Evolutionary conservation across 495 filamentous ascomycete species (phyloP).

Genomic region (Penicillium herquei): DNA sequence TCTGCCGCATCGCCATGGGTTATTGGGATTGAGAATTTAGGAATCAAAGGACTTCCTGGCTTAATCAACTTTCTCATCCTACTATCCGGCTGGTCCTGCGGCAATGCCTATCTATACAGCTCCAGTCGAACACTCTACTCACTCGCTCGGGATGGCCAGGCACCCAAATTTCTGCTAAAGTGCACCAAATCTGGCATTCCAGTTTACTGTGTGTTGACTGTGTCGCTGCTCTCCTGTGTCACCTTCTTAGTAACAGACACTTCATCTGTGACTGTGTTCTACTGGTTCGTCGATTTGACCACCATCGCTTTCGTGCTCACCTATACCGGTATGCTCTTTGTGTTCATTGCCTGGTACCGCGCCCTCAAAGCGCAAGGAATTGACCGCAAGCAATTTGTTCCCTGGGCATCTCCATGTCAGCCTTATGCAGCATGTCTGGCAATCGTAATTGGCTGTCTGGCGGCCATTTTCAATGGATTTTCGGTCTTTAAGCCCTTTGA

Average conservation of each 20-base stretch:
- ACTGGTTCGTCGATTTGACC: constrained; percentile 57
- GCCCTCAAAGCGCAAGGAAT: constrained; percentile 56
- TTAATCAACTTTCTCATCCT: constrained; percentile 76
- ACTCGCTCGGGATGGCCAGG: constrained; percentile 66
- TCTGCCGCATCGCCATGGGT: constrained; percentile 56
- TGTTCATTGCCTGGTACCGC: constrained; percentile 58
- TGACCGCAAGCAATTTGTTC: constrained; percentile 35
- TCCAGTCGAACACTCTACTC: constrained; percentile 73
- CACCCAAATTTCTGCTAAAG: constrained; percentile 51
- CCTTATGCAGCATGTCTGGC: constrained; percentile 30
- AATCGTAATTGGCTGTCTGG: constrained; percentile 17
- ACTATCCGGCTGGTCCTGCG: constrained; percentile 64
- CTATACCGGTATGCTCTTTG: constrained; percentile 52
- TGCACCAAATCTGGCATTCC: constrained; percentile 49
- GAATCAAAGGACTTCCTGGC: constrained; percentile 61
- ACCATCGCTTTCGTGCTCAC: constrained; percentile 56
- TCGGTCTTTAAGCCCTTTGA: constrained; percentile 31
- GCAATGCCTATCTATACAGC: constrained; percentile 75
- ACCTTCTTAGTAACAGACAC: constrained; percentile 47
- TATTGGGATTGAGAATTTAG: constrained; percentile 56
- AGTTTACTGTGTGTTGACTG: constrained; percentile 45
- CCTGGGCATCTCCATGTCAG: constrained; percentile 29
- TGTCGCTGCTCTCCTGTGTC: constrained; percentile 46
- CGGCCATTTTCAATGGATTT: constrained; percentile 34
- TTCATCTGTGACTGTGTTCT: constrained; percentile 51